phyloP scores from a whole-genome alignment of 2,329 filamentous ascomycete genomes.

The Pseudocercospora musae region DNA sequence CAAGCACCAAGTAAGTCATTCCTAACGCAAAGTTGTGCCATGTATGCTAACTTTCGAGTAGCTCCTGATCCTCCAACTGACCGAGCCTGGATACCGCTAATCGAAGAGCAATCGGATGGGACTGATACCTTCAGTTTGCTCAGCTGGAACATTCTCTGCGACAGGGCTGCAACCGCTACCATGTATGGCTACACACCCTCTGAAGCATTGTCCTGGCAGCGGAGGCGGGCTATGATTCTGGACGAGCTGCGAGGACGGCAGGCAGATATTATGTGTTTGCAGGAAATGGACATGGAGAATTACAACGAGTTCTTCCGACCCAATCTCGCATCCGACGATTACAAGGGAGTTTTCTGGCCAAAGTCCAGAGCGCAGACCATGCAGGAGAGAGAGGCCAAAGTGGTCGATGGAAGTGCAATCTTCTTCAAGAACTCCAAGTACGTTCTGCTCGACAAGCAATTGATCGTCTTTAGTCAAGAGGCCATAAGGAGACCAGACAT shows the following conservation, averaged over 20 bases:
- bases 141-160: constrained; percentile 94
- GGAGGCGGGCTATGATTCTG: constrained; percentile 76
- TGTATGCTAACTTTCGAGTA: constrained; percentile 38
- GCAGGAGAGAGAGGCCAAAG: constrained; percentile 79
- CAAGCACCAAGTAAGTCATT: constrained; percentile 69
- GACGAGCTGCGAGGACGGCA: constrained; percentile 75
- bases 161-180: constrained; percentile 80
- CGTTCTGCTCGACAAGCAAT: constrained; percentile 87
- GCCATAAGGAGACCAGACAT: constrained; percentile 95
- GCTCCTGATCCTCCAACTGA: constrained; percentile 74
- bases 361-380: constrained; percentile 89
- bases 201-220: constrained; percentile 79
- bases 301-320: constrained; percentile 89
- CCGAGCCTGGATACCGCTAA: constrained; percentile 73
- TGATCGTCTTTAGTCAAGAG: constrained; percentile 86
- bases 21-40: neutral
- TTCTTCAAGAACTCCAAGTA: constrained; percentile 97
- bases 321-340: constrained; percentile 80
- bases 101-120: constrained; percentile 48
- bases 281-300: constrained; percentile 88
- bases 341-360: constrained; percentile 91
- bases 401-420: constrained; percentile 93
- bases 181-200: constrained; percentile 90
- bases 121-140: constrained; percentile 74
- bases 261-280: constrained; percentile 86